Evolutionary conservation across 352 stramenopile species (phyloP).

Genomic region (Peronospora tabacina): DNA sequence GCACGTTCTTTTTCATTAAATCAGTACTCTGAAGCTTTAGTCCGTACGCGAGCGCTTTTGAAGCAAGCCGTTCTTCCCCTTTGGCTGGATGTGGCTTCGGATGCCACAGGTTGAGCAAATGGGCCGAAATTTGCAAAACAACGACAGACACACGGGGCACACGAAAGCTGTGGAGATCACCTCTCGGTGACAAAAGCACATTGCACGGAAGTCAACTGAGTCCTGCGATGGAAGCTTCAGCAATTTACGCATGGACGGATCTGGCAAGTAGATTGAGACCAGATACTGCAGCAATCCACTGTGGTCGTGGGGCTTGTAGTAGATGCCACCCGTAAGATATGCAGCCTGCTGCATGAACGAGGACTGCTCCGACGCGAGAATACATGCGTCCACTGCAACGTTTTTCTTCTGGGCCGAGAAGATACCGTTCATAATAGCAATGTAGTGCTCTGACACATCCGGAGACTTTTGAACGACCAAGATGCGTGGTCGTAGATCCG

Average conservation of each 20-base stretch:
- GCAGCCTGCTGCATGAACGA: conserved; percentile 84
- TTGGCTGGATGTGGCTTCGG: conserved; percentile 69
- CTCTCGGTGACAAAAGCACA: conserved; percentile 85
- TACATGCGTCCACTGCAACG: conserved; percentile 75
- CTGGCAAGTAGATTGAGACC: conserved; percentile 79
- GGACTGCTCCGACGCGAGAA: conserved; percentile 66
- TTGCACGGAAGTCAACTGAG: conserved; percentile 82
- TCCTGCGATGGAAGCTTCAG: conserved; percentile 80
- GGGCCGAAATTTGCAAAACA: conserved; percentile 83
- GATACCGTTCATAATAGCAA: conserved; percentile 87
- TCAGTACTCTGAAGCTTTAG: conserved; percentile 3
- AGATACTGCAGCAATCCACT: conserved; percentile 76
- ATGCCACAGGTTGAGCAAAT: conserved; percentile 86
- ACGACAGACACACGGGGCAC: conserved; percentile 81
- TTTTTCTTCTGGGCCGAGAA: conserved; percentile 86
- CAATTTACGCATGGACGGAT: conserved; percentile 69
- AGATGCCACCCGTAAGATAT: conserved; percentile 81
- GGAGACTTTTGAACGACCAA: conserved; percentile 77
- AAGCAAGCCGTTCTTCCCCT: conserved; percentile 41
- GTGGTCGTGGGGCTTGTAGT: conserved; percentile 75
- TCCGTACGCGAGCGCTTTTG: conserved; percentile 37
- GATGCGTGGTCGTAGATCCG: conserved; percentile 69
- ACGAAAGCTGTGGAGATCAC: conserved; percentile 80
- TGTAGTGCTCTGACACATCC: conserved; percentile 84
- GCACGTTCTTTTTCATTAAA: not conserved